Base-by-base conservation (phyloP, 2,329 filamentous ascomycete genomes). In the Ascomycota sp. region DNA sequence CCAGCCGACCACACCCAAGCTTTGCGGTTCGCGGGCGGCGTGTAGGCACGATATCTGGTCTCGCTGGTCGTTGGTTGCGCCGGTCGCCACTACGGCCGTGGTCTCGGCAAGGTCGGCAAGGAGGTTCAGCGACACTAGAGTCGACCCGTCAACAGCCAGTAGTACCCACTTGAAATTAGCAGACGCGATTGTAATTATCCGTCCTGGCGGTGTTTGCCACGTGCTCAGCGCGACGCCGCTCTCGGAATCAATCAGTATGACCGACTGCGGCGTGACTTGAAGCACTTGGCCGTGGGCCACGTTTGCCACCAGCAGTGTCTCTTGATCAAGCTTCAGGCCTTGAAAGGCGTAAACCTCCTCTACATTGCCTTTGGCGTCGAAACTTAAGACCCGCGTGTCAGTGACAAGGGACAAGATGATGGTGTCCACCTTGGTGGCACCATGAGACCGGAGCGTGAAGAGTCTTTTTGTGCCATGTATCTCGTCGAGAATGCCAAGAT, bases 11-110 rank as follows among this genome's bases (percentile, higher is more conserved):
- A 92, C 74, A 36, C 78, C 86, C 26, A 82, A 58, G 33, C 68
- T 61, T 5, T 64, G 58, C 10, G 75, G 57, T 27, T 68, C 60
- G 4, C 67, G 59, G 0, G 83, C 72, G 2, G 89, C 65, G 32
- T 86, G 73, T 8, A 95, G 62, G 44, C 84, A 92, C 2, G 89
- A 80, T 27, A 95, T 69, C 50, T 95, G 82, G 41, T 82, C 77
- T 10, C 40, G 37, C 25, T 47, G 41, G 1, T 41, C 42, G 6
- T 47, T 45, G n/a, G 29, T 31, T 10, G 44, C 36, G 27, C 72
- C 62, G 11, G 65, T 57, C 2, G 64, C 61, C 33, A 81, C 68
- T 6, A 69, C 59, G 46, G 76, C 75, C 38, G 68, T 57, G 6
- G 62, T 60, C 5, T 68, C 57, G 16, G 61, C 55, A 6, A 91